Evolutionary conservation across 1,284 basidiomycete species (phyloP), one percentile per base, ranked within the genome.

Genomic region (Cutaneotrichosporon sp.): DNA sequence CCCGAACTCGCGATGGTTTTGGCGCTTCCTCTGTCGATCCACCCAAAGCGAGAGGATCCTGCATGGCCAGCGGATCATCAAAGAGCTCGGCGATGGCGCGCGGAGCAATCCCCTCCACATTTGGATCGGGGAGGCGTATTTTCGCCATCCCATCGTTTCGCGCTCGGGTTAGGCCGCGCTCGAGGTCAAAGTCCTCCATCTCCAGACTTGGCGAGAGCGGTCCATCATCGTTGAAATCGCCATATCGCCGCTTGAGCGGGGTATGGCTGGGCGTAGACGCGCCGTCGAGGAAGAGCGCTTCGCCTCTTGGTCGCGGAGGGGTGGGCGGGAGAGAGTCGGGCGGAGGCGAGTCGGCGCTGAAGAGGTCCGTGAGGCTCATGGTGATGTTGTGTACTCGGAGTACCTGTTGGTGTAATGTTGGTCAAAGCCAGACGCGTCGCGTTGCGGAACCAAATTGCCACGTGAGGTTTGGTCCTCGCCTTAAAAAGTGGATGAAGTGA

Each of bases 1-100:
- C 81, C 10, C 86, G 73, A 52, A 83, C 84, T 68, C 84, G 84
- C 72, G 84, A 83, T 70, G 84, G 83, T 71, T 84, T 85, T 69
- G 78, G 81, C 10, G 36, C 57, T 9, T 60, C 61, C 57, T 75
- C 79, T n/a, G 65, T 72, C 13, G 51, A 72, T 8, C 50, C 68
- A 2, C 16, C 63, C 21, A 34, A 50, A 0, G 61, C 59, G 5
- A 65, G 47, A 0, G 66, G 63, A 26, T 68, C 66, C 51, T 65
- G 63, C 32, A 61, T 42, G 6, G 50, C 56, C 21, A 58, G 58
- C 18, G 63, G 61, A 58, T 62, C 66, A 61, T 62, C 55, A 9
- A 58, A 50, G 11, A 59, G 9, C 21, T 56, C 50, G 21, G 31
- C 49, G 30, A 61, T 14, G 14, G 55, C 64, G 46, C 57, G 57